Base-by-base conservation (phyloP, 768 basidiomycete genomes). In the Mycena pura region DNA sequence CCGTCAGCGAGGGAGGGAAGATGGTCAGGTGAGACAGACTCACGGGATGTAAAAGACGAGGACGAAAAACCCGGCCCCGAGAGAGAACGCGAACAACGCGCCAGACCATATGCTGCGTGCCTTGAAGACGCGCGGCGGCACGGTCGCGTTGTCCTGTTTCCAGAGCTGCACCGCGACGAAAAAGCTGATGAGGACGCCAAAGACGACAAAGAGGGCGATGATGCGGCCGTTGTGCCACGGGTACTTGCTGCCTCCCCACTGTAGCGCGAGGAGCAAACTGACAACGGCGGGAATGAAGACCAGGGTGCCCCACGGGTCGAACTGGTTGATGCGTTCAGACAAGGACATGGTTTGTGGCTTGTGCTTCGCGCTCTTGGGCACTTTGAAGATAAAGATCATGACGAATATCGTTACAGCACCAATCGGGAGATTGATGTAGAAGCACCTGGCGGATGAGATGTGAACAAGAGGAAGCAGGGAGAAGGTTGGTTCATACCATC, bases 191-290 rank as follows among this genome's bases (percentile, higher is more conserved):
- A 68, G 8, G 68, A 72, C 50, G 7, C 56, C 62, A 39, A 63
- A 63, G 44, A 59, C 22, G 9, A 63, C 56, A 17, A 63, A 54
- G 22, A 63, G 62, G 1, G 28, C 56, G 29, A 63, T 58, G 9
- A 63, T 58, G 47, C 62, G 62, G 14, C 44, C 41, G 50, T 75
- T 73, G 39, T 67, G 68, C 82, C 82, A 84, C 1, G 74, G 67
- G 62, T 78, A 77, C 14, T 69, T 69, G 59, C 77, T 76, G 0
- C 82, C 82, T 17, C 80, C 82, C 78, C 78, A 80, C 51, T 80
- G 77, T 2, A 83, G 69, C 5, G 81, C 76, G 6, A 83, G 70
- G 44, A 68, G 62, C 8, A 64, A 48, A 52, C 60, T 57, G 38
- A 59, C 45, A 28, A 69, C 53, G 24, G 57, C 57, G 17, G 62